phyloP scores from a whole-genome alignment of 2,329 filamentous ascomycete genomes.

The Anthostomella pinea region DNA sequence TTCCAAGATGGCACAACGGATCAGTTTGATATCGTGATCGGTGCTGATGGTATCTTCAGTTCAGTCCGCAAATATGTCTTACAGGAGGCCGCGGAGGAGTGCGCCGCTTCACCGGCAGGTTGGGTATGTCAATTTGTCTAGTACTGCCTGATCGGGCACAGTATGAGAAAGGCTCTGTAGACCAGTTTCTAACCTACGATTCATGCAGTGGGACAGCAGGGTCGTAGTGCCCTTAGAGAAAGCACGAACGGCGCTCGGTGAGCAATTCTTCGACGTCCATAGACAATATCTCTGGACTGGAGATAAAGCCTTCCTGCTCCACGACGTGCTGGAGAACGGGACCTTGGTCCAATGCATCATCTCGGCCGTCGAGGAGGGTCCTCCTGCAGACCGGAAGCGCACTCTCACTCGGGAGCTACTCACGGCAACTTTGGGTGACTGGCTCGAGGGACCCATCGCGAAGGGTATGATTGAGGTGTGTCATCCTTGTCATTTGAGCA shows the following conservation, averaged over 20 bases:
- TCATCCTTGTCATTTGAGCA: neutral
- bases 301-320: constrained; percentile 15
- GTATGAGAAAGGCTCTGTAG: too few relatives aligned
- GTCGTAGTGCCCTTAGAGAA: constrained; percentile 11
- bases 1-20: constrained; percentile 11
- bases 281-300: constrained; percentile 18
- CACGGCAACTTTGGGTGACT: constrained; percentile 2
- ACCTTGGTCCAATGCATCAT: constrained; percentile 20
- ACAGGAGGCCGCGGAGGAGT: neutral
- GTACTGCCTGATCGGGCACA: too few relatives aligned
- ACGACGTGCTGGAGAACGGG: constrained; percentile 17
- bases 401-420: constrained; percentile 8
- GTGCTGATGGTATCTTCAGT: constrained; percentile 20
- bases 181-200: too few relatives aligned
- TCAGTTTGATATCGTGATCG: constrained; percentile 17
- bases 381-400: constrained; percentile 8
- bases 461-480: constrained; percentile 20
- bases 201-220: constrained; percentile 21
- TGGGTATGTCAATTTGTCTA: too few relatives aligned
- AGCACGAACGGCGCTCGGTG: constrained; percentile 10
- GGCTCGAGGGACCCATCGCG: constrained; percentile 15
- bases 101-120: constrained; percentile 8
- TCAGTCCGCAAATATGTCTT: constrained; percentile 12
- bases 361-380: constrained; percentile 11
- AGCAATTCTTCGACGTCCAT: constrained; percentile 13